A percentile compares a stretch with the other conserved stretches of the same genome.
phyloP scores from a whole-genome alignment of 768 basidiomycete genomes.

The Termitomyces sp. region DNA sequence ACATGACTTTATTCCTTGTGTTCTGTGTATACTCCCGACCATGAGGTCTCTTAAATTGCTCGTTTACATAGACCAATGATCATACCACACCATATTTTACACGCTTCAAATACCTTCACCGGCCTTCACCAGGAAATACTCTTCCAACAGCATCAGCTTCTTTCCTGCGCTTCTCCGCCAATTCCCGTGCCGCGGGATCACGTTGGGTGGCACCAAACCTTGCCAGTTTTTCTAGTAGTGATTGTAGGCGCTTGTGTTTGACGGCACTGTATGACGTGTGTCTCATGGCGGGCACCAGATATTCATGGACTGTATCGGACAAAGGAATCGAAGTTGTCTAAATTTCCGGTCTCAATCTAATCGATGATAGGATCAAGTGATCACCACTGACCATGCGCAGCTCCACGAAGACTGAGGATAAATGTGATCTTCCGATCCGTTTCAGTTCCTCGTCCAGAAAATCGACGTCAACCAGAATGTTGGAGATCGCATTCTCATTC shows the following conservation, averaged over 20 bases:
- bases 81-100: conserved; percentile 14
- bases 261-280: conserved; percentile 62
- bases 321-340: conserved; percentile 73
- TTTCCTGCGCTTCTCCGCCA: conserved; percentile 65
- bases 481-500: conserved; percentile 88
- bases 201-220: conserved; percentile 60
- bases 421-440: conserved; percentile 64
- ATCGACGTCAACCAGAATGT: conserved; percentile 79
- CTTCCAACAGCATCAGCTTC: conserved; percentile 77
- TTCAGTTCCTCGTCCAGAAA: conserved; percentile 88
- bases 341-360: background rate
- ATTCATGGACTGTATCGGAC: conserved; percentile 71
- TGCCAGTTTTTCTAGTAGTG: conserved; percentile 75
- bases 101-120: conserved; percentile 24
- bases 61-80: conserved; percentile 31
- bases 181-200: conserved; percentile 53
- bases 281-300: conserved; percentile 64
- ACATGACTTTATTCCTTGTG: conserved; percentile 22
- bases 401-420: conserved; percentile 72
- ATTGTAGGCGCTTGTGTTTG: conserved; percentile 66
- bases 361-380: conserved; percentile 9
- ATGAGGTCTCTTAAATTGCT: conserved; percentile 23
- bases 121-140: conserved; percentile 64
- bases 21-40: conserved; percentile 26
- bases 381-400: conserved; percentile 64